Base-by-base conservation (phyloP, 2,329 filamentous ascomycete species). In the Magnaporthales sp. region DNA sequence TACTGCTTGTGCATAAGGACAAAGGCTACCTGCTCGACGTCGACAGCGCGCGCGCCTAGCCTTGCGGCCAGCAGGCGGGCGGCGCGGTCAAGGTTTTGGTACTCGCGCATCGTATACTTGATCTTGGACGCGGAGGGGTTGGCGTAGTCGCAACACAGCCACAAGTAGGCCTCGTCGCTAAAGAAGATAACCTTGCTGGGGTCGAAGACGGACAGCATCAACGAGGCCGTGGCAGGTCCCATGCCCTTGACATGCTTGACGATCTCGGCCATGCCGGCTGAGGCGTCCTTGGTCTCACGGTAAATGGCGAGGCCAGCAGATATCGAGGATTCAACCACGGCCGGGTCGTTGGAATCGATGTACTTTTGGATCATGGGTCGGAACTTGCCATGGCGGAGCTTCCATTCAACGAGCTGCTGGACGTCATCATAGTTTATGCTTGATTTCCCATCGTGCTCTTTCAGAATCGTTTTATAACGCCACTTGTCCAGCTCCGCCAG, bases 151-250 rank as follows among this genome's bases (percentile, higher is more conserved):
- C 84, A 85, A 72, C 85, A 85, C 6, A 90, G 77, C 90, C 90
- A 94, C 70, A 88, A 84, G 73, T 88, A 94, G 3, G 89, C 82
- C 76, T 95, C 91, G 73, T 96, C 92, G 2, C 88, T 90, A 77
- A 94, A 94, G 80, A 94, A 94, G 1, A 91, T 83, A 63, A 88
- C 81, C 13, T 78, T 76, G 0, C 80, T 75, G 0, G 88, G 83
- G 68, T 87, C 83, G 69, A 87, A 84, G 4, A 90, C 85, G 4
- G 88, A 84, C 2, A 95, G 81, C 1, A 94, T 77, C 32, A 95
- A 83, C 1, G 90, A 91, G 0, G 90, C 91, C 0, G 91, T 94
- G 8, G 91, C 91, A 1, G 91, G 91, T 0, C 91, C 91, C 68
- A 96, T 86, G 38, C 91, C 91, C 69, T 82, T 88, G n/a, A 95